Percentiles rank a stretch among this genome's conserved stretches.
These are phyloP conservation scores for Pseudotsuga menziesii DNA, from an alignment of 75 land plant species.

Conservation along the genomic window DNA sequence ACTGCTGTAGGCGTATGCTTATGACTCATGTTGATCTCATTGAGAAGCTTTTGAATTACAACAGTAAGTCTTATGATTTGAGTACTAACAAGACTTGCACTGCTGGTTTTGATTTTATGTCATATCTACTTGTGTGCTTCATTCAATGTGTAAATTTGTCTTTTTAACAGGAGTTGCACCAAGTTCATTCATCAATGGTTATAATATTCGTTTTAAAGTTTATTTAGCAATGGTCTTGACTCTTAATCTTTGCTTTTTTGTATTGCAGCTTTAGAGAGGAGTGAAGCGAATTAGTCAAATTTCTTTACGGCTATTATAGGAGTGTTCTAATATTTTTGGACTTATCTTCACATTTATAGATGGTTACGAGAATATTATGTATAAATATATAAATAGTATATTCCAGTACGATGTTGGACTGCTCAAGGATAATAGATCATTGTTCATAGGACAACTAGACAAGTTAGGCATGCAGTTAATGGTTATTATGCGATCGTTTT, in stretches of 20 bases:
- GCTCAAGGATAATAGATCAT: too few species aligned
- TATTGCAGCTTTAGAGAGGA: constrained; percentile 11
- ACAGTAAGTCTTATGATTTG: constrained; percentile 44
- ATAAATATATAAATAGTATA: too few species aligned
- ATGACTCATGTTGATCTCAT: constrained; percentile 99
- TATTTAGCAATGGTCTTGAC: too few species aligned
- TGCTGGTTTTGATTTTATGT: background rate
- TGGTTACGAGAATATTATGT: too few species aligned
- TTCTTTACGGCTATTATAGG: background rate
- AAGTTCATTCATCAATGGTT: too few species aligned
- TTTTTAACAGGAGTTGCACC: background rate
- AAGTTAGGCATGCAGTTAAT: too few species aligned
- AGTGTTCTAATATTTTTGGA: too few species aligned
- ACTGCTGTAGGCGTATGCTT: constrained; percentile 97
- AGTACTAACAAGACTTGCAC: background rate
- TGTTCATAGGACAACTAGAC: too few species aligned
- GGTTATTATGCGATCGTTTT: too few species aligned
- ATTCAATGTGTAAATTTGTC: background rate
- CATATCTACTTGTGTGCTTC: background rate
- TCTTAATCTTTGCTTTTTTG: background rate
- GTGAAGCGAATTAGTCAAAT: constrained; percentile 3
- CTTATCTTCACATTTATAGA: too few species aligned
- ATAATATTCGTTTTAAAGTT: too few species aligned
- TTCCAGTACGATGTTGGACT: too few species aligned
- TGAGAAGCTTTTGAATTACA: constrained; percentile 96